Evolutionary conservation across 2,329 filamentous ascomycete genomes (phyloP), one percentile per base, ranked within the genome.

Genomic region (Ophiosphaerella herpotricha): DNA sequence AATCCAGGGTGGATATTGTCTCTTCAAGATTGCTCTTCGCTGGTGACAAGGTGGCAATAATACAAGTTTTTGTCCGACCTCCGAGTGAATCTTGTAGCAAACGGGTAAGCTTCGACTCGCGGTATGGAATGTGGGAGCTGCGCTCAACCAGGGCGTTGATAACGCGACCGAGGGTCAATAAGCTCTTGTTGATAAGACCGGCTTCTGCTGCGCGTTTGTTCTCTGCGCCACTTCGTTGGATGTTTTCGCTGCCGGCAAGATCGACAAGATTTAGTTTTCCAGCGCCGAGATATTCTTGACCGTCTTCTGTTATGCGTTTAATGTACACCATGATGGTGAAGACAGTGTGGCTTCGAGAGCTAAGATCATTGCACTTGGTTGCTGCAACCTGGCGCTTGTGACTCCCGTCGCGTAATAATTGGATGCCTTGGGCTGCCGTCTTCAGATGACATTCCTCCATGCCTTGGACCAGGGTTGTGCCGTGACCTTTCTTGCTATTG

Each of bases 281-380:
- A 3, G 90, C 87, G 68, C 89, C 91, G 41, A 97, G 82, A 66
- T 89, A 92, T 55, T 97, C 93, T 68, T 97, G 92, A 4, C 91
- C 92, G 53, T 88, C 85, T 40, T 95, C 90, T 2, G 85, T 85
- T 1, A 85, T 85, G 54, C 88, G 87, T 74, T 96, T 96, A 66
- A 91, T 87, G 68, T 92, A 91, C 0, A 92, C 90, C 1, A 93
- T 97, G 52, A 99, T 90, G 7, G 94, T 97, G 69, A 99, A 99
- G 18, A 99, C 89, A 0, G 94, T 99, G 70, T 99, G 95, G 77
- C 92, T 96, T 72, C 94, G 86, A 64, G 92, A 97, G 75, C 92
- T 97, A 47, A 97, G 84, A 65, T 99, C 94, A 72, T 99, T 99
- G 82, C 94, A 99, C 75, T 97, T 97, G n/a, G 94, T 99, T 4